Evolutionary conservation across 306 rosid genomes (phyloP).

Genomic region (Boehmeria nivea): DNA sequence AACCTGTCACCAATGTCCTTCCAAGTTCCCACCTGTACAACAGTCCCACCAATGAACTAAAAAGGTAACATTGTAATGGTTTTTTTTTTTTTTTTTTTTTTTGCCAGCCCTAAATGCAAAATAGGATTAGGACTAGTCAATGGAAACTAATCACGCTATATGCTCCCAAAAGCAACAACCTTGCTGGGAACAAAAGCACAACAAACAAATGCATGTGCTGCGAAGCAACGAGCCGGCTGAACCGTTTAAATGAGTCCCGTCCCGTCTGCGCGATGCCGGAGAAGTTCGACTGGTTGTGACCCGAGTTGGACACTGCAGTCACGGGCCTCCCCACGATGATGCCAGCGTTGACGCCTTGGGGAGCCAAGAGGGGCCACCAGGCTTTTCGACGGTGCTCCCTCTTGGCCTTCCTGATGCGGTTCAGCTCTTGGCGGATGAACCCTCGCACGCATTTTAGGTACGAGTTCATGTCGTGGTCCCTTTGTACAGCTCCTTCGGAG

Average conservation of each 20-base stretch:
- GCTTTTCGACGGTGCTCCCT: conserved; percentile 63
- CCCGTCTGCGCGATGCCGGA: conserved; percentile 61
- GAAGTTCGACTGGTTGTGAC: conserved; percentile 46
- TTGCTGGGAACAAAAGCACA: conserved; percentile 59
- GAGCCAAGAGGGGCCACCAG: conserved; percentile 68
- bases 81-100: no score
- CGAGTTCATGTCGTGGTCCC: conserved; percentile 92
- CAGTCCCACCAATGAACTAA: conserved; percentile 17
- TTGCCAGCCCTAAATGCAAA: neutral
- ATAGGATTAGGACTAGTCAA: conserved; percentile 10
- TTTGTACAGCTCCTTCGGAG: conserved; percentile 65
- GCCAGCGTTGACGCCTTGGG: conserved; percentile 22
- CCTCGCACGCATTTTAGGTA: conserved; percentile 57
- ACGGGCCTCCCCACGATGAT: no score
- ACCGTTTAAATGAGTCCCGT: conserved; percentile 58
- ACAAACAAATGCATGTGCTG: conserved; percentile 76
- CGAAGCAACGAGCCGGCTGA: conserved; percentile 70
- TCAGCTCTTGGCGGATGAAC: conserved; percentile 73
- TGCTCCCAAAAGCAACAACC: conserved; percentile 47
- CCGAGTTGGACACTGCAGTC: conserved; percentile 24
- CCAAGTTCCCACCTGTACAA: conserved; percentile 28
- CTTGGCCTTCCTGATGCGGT: conserved; percentile 46
- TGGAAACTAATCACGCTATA: conserved; percentile 32
- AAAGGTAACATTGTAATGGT: no score
- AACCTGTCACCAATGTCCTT: conserved; percentile 24